These are phyloP conservation scores for Phytopythium montanum DNA, from an alignment of 352 stramenopile genomes.

Conservation along the genomic window DNA sequence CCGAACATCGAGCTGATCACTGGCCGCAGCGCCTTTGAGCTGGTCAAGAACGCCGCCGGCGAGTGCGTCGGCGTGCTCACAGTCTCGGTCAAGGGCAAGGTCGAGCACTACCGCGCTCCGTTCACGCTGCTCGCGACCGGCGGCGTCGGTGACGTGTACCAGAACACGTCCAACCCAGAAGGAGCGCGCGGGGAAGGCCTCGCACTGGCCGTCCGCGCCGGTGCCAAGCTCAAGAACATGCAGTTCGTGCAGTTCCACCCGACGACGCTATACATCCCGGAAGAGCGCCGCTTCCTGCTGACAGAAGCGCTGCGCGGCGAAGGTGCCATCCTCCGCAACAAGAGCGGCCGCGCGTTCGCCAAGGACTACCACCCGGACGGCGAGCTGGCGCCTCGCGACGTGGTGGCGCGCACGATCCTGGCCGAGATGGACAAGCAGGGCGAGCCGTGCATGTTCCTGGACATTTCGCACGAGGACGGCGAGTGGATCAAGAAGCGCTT, in stretches of 20 bases:
- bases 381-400: slow-evolving; percentile 92
- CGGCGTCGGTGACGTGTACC: slow-evolving; percentile 92
- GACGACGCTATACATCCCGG: slow-evolving; percentile 91
- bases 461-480: slow-evolving; percentile 89
- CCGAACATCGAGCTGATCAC: slow-evolving; percentile 79
- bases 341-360: slow-evolving; percentile 74
- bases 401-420: slow-evolving; percentile 92
- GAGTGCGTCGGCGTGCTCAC: slow-evolving; percentile 76
- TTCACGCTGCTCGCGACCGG: slow-evolving; percentile 92
- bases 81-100: slow-evolving; percentile 43
- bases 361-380: slow-evolving; percentile 91
- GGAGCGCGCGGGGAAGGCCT: slow-evolving; percentile 71
- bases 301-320: slow-evolving; percentile 92
- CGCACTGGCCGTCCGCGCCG: slow-evolving; percentile 74
- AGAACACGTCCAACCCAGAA: slow-evolving; percentile 93
- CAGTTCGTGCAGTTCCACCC: slow-evolving; percentile 97
- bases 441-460: slow-evolving; percentile 87
- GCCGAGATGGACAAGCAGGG: slow-evolving; percentile 84
- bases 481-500: slow-evolving; percentile 87
- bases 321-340: slow-evolving; percentile 88
- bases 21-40: slow-evolving; percentile 70
- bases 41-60: slow-evolving; percentile 55
- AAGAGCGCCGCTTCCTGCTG: slow-evolving; percentile 89
- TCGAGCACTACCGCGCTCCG: slow-evolving; percentile 65
- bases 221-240: slow-evolving; percentile 85